Base-by-base conservation (phyloP, 306 rosid species). In the Castanea mollissima region DNA sequence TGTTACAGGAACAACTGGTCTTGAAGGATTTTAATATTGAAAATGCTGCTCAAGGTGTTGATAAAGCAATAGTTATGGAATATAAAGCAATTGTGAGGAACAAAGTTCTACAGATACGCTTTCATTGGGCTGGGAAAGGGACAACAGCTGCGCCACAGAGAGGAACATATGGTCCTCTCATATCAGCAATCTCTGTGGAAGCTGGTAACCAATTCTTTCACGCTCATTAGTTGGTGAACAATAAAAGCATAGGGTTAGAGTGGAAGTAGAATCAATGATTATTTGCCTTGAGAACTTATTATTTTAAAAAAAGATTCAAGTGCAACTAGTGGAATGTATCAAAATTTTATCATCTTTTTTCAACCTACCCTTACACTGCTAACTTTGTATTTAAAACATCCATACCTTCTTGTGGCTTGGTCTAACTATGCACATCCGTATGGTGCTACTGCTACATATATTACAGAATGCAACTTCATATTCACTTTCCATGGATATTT, bases 111-210 rank as follows among this genome's bases (percentile, higher is more conserved):
- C 84, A 83, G 83, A 82, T 88, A 34, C 92, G 82, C 31, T 88
- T 91, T 44, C 82, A 86, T 62, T 91, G 92, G 92, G 89, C 94
- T 65, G 92, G 91, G 69, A 90, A 87, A 76, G 97, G 97, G 56
- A 92, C 92, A 62, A 80, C 83, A 68, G 81, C 77, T 71, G 31
- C 70, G 68, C 94, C 97, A 34, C 32, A 1, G 44, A 4, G 64
- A 71, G 91, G 90, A 77, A 81, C 29, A 20, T 90, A 92, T 83
- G 97, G 97, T 79, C 89, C 93, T 74, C 90, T 92, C 46, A 77
- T 92, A 81, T 88, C 91, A 75, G 91, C 90, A 70, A 76, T 92
- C 78, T 87, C 92, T 9, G 69, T 90, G 79, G 81, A 84, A 84
- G 88, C 97, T 59, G 86, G 97, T 90, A 82, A 84, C 18, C 25